These are phyloP conservation scores for Crithidia fasciculata DNA, from an alignment of 208 protist genomes.

Conservation along the genomic window DNA sequence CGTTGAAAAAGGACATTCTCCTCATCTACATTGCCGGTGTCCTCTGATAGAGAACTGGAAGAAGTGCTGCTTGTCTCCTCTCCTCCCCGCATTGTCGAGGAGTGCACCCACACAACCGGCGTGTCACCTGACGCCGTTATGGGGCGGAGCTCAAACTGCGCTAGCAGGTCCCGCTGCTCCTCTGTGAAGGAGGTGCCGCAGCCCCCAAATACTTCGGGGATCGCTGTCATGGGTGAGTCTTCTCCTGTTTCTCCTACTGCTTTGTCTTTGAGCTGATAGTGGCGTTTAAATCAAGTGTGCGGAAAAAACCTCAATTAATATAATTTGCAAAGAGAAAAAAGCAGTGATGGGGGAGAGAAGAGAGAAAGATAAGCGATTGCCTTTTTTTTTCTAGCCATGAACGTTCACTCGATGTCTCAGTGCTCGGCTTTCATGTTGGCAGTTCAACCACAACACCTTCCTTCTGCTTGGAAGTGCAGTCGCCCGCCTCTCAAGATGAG, in stretches of 20 bases:
- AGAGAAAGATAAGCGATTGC: not conserved
- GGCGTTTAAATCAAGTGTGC: too few species aligned
- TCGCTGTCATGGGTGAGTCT: too few species aligned
- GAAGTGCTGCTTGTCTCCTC: not conserved
- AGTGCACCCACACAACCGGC: conserved; percentile 1
- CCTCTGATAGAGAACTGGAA: too few species aligned
- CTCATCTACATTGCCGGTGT: not conserved
- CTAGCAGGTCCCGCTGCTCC: conserved; percentile 20
- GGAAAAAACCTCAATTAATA: too few species aligned
- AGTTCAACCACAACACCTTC: too few species aligned
- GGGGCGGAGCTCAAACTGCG: conserved; percentile 20
- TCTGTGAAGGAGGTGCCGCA: not conserved
- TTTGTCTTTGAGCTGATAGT: too few species aligned
- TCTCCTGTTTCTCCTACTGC: too few species aligned
- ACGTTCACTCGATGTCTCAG: not conserved
- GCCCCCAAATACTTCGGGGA: not conserved
- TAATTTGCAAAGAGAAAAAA: too few species aligned
- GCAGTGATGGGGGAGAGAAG: not conserved
- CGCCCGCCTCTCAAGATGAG: too few species aligned
- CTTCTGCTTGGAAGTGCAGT: too few species aligned
- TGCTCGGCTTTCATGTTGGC: too few species aligned
- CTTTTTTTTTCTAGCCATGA: not conserved
- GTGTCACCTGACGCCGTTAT: conserved; percentile 8
- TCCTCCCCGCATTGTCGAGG: not conserved
- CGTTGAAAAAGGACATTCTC: not conserved